Conservation (phyloP, 208 protist species). For the Crithidia mellificae region DNA sequence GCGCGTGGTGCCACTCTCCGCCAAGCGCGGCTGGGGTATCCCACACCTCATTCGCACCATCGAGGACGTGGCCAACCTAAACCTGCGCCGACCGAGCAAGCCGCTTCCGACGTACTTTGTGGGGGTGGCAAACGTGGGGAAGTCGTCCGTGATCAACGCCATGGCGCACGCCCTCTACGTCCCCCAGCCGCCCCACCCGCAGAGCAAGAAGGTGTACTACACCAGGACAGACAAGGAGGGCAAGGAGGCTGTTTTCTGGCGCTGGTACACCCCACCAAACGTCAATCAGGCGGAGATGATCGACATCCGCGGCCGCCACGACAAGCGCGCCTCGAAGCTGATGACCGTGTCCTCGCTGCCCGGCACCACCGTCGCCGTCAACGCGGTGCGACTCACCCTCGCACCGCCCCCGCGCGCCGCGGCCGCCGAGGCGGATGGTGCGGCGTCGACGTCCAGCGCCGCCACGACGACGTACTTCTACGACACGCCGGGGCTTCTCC, state of each 20-base stretch:
- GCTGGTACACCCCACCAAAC: conserved; percentile 90
- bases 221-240: conserved; percentile 62
- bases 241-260: conserved; percentile 79
- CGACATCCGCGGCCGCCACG: conserved; percentile 82
- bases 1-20: conserved; percentile 79
- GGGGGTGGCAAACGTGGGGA: conserved; percentile 88
- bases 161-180: conserved; percentile 87
- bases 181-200: conserved; percentile 84
- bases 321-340: conserved; percentile 88
- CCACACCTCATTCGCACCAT: conserved; percentile 68
- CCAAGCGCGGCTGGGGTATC: conserved; percentile 91
- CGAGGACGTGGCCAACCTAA: conserved; percentile 82
- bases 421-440: background rate
- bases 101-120: conserved; percentile 90
- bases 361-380: conserved; percentile 85
- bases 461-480: conserved; percentile 63
- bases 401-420: background rate
- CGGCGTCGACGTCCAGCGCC: conserved; percentile 4
- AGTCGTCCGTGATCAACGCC: conserved; percentile 93
- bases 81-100: conserved; percentile 64
- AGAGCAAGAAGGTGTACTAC: conserved; percentile 89
- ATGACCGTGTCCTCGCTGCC: conserved; percentile 89
- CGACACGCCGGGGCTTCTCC: conserved; percentile 88
- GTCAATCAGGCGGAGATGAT: conserved; percentile 90
- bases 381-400: conserved; percentile 75